Evolutionary conservation across 495 filamentous ascomycete genomes (phyloP).

Genomic region (Mycothermus thermophilus): DNA sequence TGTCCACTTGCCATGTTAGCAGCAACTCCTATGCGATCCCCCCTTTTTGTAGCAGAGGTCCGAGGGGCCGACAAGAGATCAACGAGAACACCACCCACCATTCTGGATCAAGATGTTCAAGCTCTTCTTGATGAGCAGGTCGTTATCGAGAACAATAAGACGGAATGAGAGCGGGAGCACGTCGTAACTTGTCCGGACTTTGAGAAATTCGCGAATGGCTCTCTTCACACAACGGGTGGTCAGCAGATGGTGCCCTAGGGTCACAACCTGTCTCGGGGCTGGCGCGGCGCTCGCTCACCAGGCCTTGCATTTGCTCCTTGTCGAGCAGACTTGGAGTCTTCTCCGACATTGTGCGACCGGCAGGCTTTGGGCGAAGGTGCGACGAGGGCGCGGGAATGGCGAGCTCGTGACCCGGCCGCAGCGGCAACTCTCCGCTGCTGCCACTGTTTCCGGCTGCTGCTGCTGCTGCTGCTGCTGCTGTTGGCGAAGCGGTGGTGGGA

Average conservation of each 20-base stretch:
- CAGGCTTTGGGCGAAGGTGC: slow-evolving; percentile 59
- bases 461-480: no score
- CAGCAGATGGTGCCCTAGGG: background rate
- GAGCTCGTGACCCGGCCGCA: slow-evolving; percentile 37
- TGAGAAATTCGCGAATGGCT: slow-evolving; percentile 91
- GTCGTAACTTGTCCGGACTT: slow-evolving; percentile 93
- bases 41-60: background rate
- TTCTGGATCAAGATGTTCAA: slow-evolving; percentile 94
- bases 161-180: slow-evolving; percentile 96
- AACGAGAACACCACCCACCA: slow-evolving; percentile 40
- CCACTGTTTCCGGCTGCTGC: slow-evolving; percentile 15
- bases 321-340: slow-evolving; percentile 63
- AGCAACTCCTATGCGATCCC: no score
- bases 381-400: slow-evolving; percentile 67
- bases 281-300: slow-evolving; percentile 46
- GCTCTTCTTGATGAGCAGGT: slow-evolving; percentile 92
- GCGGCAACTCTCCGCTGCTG: slow-evolving; percentile 14
- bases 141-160: slow-evolving; percentile 89
- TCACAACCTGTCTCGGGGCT: slow-evolving; percentile 14
- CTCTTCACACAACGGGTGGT: slow-evolving; percentile 28
- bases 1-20: slow-evolving; percentile 27
- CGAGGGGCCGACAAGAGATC: background rate
- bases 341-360: slow-evolving; percentile 34
- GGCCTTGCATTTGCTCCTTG: slow-evolving; percentile 79
- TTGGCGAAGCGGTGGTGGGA: slow-evolving; percentile 10